phyloP scores from a whole-genome alignment of 2,329 filamentous ascomycete genomes.

The Paramyrothecium roridum region DNA sequence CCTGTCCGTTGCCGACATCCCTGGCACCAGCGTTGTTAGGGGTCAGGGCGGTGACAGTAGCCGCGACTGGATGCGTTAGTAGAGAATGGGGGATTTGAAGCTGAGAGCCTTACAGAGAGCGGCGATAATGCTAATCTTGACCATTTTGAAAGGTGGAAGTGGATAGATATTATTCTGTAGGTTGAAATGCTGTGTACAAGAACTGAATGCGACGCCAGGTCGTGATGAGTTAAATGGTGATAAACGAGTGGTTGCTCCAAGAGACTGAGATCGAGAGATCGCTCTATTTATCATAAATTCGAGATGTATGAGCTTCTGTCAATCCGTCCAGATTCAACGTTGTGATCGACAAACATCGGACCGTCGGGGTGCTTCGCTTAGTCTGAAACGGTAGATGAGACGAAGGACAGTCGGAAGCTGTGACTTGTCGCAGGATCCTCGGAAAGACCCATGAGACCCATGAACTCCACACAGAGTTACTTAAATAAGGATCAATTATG shows the following conservation, averaged over 20 bases:
- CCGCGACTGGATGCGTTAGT: slow-evolving; percentile 2
- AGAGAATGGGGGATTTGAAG: background rate
- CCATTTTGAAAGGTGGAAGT: slow-evolving; percentile 12
- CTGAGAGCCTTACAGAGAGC: slow-evolving; percentile 17
- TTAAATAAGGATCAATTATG: too few species aligned
- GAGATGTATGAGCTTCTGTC: too few species aligned
- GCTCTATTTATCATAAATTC: too few species aligned
- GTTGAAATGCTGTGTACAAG: background rate
- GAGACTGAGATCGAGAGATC: background rate
- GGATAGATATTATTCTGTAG: background rate
- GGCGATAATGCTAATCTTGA: slow-evolving; percentile 18
- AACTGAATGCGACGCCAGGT: background rate
- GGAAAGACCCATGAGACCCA: background rate
- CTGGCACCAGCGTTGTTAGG: slow-evolving; percentile 16
- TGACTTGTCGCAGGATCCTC: background rate
- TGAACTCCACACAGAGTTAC: too few species aligned
- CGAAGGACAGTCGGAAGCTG: background rate
- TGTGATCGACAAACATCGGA: background rate
- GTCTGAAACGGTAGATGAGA: background rate
- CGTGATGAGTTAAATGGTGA: background rate
- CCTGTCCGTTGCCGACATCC: slow-evolving; percentile 19
- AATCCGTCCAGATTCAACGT: background rate
- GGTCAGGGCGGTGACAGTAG: background rate
- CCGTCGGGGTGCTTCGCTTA: background rate
- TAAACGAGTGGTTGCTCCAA: background rate